These are phyloP conservation scores for Leccinum pallidistipes DNA, from an alignment of 1,284 basidiomycete genomes.

Conservation along the genomic window DNA sequence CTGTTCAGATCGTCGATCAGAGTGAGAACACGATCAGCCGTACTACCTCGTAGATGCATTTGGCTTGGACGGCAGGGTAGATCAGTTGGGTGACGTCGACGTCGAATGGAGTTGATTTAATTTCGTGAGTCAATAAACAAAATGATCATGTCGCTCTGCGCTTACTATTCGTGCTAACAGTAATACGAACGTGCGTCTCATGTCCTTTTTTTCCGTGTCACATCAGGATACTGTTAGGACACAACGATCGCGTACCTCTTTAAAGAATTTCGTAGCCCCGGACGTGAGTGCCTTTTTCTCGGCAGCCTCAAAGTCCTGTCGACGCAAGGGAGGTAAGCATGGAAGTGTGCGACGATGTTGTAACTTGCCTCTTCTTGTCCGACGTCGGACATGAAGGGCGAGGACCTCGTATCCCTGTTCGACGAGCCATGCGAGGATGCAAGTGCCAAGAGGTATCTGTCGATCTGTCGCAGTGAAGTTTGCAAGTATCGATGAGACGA, in stretches of 20 bases:
- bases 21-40: slow-evolving; percentile 8
- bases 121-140: no score
- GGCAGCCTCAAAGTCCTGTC: slow-evolving; percentile 92
- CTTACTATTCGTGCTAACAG: no score
- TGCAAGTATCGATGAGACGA: not conserved
- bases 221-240: not conserved
- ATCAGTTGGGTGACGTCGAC: slow-evolving; percentile 81
- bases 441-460: slow-evolving; percentile 73
- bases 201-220: slow-evolving; percentile 56
- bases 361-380: slow-evolving; percentile 89
- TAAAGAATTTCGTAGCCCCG: slow-evolving; percentile 94
- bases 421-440: slow-evolving; percentile 94
- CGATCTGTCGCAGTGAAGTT: slow-evolving; percentile 2
- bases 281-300: slow-evolving; percentile 89
- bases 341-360: not conserved
- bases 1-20: slow-evolving; percentile 38
- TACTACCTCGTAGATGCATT: slow-evolving; percentile 97
- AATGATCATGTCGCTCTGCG: no score
- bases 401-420: slow-evolving; percentile 97
- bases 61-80: slow-evolving; percentile 97
- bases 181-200: slow-evolving; percentile 84
- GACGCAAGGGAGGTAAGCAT: not conserved
- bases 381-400: slow-evolving; percentile 97
- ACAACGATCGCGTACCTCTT: slow-evolving; percentile 54
- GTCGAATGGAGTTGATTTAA: no score